Evolutionary conservation across 108 stramenopile genomes (phyloP).

Genomic region (Parietichytrium sp.): DNA sequence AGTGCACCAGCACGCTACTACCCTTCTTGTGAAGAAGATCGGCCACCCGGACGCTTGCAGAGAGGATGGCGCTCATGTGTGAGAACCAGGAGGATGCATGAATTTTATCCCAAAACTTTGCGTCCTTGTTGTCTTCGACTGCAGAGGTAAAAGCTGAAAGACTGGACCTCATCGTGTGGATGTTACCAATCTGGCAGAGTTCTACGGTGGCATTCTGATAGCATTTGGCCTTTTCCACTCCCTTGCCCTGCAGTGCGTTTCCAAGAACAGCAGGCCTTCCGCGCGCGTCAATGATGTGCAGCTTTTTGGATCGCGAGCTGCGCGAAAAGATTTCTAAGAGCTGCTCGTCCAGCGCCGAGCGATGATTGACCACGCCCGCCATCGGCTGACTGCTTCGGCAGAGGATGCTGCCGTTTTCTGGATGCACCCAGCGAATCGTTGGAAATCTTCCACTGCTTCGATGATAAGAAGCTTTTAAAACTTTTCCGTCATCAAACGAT

Average conservation of each 20-base stretch:
- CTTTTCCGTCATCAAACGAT: not conserved
- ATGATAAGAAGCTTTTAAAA: not conserved
- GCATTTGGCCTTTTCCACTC: not conserved
- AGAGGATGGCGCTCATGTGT: constrained; percentile 75
- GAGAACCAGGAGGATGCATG: constrained; percentile 88
- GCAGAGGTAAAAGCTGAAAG: not conserved
- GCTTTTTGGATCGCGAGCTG: not conserved
- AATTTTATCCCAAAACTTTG: constrained; percentile 42
- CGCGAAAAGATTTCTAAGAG: not conserved
- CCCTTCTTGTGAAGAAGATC: constrained; percentile 78
- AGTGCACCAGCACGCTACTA: constrained; percentile 88
- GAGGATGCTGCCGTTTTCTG: not conserved
- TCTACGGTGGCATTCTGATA: constrained; percentile 32
- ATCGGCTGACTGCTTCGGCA: constrained; percentile 32
- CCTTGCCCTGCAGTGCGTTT: not conserved
- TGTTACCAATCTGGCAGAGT: constrained; percentile 43
- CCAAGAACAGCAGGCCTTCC: constrained; percentile 21
- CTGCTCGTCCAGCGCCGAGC: not conserved
- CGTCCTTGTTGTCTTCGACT: not conserved
- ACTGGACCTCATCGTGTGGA: constrained; percentile 44
- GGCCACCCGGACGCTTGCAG: constrained; percentile 81
- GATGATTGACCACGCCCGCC: not conserved
- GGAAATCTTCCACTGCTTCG: constrained; percentile 19
- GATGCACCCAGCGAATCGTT: not conserved
- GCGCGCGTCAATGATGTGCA: not conserved